Evolutionary conservation across 805 yeast genomes (phyloP), one percentile per base, ranked within the genome.

Genomic region (Debaryomyces castellii): DNA sequence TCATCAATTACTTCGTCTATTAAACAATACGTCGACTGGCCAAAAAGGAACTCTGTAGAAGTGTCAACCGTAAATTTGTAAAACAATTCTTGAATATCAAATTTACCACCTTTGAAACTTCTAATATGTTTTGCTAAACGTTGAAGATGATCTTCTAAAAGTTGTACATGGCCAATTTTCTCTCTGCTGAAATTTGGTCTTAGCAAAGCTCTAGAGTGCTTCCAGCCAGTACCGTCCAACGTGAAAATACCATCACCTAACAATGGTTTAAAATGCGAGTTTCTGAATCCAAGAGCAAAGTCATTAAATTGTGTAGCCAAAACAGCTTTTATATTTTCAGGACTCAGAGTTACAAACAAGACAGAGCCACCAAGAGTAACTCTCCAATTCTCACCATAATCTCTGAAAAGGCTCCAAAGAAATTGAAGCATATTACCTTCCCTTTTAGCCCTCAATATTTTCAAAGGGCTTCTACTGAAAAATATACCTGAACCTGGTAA

Each of bases 101-200:
- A 54, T 14, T 54, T 49, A 14, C 46, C 34, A 3, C 68, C 68
- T 9, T 55, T 42, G 16, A 41, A 34, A 16, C 47, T 39, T 24
- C 41, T 51, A 22, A 63, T 52, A 39, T 58, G 62, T 35, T 53
- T 47, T 34, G 62, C 63, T 24, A 67, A 54, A 11, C 49, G 46
- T 36, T 58, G 59, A 18, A 66, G 48, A 46, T 63, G 72, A 9
- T 56, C 55, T 47, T 67, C 73, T 43, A 69, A 60, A 2, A 61
- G 50, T 39, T 54, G 45, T 24, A 64, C 62, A 40, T 66, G 71
- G 14, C 61, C 61, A 32, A 69, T 60, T 46, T 66, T 69, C 39
- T 67, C 72, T 41, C 70, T 57, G n/a, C 71, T 59, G 47, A 67
- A 69, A 40, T 66, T 71, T 4, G 74, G 74, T 49, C 74, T 58